Percentiles rank a stretch among this genome's conserved stretches.
Evolutionary conservation across 1,139 yeast species (phyloP).

Genomic region (Suhomyces wounanorum): DNA sequence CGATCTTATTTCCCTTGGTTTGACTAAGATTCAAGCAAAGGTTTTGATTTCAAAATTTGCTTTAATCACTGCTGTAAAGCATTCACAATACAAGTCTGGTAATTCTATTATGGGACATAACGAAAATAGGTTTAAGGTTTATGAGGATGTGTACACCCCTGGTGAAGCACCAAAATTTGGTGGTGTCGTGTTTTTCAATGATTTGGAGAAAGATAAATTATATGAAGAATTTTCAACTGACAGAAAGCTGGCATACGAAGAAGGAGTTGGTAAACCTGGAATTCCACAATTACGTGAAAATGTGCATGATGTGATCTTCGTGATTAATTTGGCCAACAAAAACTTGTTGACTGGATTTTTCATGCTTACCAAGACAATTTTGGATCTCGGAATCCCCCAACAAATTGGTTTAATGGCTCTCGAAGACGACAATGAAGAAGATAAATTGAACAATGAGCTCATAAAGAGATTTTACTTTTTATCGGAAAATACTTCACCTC

Average conservation of each 20-base stretch:
- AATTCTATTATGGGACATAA: conserved; percentile 37
- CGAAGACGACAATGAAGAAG: conserved; percentile 28
- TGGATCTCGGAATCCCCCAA: conserved; percentile 66
- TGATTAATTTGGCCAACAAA: conserved; percentile 59
- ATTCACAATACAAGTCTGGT: conserved; percentile 38
- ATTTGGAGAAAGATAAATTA: conserved; percentile 63
- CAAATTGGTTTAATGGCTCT: conserved; percentile 81
- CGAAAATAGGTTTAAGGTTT: conserved; percentile 41
- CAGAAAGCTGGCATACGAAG: conserved; percentile 42
- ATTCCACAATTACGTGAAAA: conserved; percentile 74
- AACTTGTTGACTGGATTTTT: conserved; percentile 49
- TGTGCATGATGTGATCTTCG: conserved; percentile 73
- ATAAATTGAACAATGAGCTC: conserved; percentile 25
- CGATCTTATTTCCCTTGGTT: conserved; percentile 36
- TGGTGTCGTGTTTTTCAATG: conserved; percentile 73
- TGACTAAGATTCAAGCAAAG: conserved; percentile 38
- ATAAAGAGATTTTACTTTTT: conserved; percentile 40
- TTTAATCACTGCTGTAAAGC: conserved; percentile 36
- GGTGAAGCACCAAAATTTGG: conserved; percentile 27
- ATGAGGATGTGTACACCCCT: conserved; percentile 34
- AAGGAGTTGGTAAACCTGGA: conserved; percentile 42
- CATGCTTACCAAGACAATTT: conserved; percentile 51
- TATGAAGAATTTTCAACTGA: conserved; percentile 52
- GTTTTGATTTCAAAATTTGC: conserved; percentile 49
- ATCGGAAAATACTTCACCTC: conserved; percentile 30